Evolutionary conservation across 345 rosid genomes (phyloP).

Genomic region (Nasturtium officinale): DNA sequence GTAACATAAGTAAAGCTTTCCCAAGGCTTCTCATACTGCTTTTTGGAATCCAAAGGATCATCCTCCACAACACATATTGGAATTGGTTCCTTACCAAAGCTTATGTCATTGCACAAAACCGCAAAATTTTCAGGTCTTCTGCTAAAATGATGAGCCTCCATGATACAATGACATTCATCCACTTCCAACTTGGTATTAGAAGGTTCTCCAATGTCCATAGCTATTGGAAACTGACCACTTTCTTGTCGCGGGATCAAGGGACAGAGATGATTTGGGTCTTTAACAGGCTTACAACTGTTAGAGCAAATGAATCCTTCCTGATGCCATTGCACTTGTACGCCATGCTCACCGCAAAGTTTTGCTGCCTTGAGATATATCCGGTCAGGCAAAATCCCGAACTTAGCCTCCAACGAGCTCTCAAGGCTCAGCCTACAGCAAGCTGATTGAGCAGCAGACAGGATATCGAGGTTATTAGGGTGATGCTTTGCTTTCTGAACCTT

Average conservation of each 20-base stretch:
- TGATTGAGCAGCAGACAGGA: conserved; percentile 73
- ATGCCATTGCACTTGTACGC: conserved; percentile 89
- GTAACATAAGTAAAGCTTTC: conserved; percentile 71
- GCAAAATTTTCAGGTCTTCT: conserved; percentile 51
- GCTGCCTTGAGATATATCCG: conserved; percentile 84
- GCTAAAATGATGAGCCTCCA: conserved; percentile 62
- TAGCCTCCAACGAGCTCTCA: conserved; percentile 71
- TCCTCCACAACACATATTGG: conserved; percentile 83
- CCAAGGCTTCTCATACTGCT: conserved; percentile 64
- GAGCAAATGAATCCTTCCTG: conserved; percentile 70
- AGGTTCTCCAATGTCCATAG: conserved; percentile 38
- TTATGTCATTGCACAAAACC: conserved; percentile 76
- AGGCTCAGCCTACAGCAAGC: conserved; percentile 91
- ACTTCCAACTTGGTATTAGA: conserved; percentile 56
- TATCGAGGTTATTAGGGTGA: conserved; percentile 82
- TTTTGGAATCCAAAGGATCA: conserved; percentile 47
- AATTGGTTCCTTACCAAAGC: conserved; percentile 79
- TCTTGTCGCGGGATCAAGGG: conserved; percentile 53
- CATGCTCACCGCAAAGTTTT: conserved; percentile 88
- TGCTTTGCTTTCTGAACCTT: conserved; percentile 74
- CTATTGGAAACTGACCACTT: conserved; percentile 33
- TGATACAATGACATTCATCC: conserved; percentile 86
- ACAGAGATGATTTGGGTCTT: conserved; percentile 44
- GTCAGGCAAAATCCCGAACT: conserved; percentile 76
- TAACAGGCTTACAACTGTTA: conserved; percentile 71